A percentile compares a stretch with the other conserved stretches of the same genome.
These are phyloP conservation scores for Parathielavia appendiculata DNA, from an alignment of 495 filamentous ascomycete genomes.

Conservation along the genomic window DNA sequence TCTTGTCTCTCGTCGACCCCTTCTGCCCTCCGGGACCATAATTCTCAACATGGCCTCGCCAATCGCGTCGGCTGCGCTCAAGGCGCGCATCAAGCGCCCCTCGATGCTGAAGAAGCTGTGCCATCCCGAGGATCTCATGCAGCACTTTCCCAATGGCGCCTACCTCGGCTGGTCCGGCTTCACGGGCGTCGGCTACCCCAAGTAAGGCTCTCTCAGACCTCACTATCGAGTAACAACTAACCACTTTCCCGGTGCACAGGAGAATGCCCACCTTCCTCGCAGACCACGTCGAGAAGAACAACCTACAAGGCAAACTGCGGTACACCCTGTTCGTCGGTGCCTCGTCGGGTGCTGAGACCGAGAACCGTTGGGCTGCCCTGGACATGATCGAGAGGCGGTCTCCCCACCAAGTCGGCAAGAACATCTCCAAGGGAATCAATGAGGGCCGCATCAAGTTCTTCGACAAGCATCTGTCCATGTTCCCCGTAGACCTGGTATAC, in stretches of 20 bases:
- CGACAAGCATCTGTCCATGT: constrained; percentile 91
- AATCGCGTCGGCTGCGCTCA: constrained; percentile 66
- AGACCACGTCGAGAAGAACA: constrained; percentile 86
- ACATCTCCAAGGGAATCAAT: constrained; percentile 88
- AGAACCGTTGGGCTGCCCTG: constrained; percentile 79
- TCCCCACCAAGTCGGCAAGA: constrained; percentile 89
- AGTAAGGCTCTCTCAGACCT: constrained; percentile 46
- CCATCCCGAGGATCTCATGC: constrained; percentile 71
- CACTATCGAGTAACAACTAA: background rate
- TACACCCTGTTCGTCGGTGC: constrained; percentile 88
- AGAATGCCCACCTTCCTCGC: constrained; percentile 80
- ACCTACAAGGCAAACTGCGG: constrained; percentile 73
- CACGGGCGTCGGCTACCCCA: constrained; percentile 86
- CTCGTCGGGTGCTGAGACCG: constrained; percentile 82
- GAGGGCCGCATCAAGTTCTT: constrained; percentile 86
- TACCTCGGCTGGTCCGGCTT: constrained; percentile 91
- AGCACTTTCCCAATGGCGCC: constrained; percentile 72
- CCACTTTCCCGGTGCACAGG: constrained; percentile 38
- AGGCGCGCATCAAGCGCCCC: constrained; percentile 67
- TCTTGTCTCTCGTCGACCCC: background rate
- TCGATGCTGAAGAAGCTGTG: constrained; percentile 76
- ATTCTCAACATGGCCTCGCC: constrained; percentile 36
- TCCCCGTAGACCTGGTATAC: constrained; percentile 81
- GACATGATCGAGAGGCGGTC: constrained; percentile 85
- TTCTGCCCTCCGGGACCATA: background rate